Conservation (phyloP, 2,329 filamentous ascomycete species). For the Trichoderma brevicompactum region DNA sequence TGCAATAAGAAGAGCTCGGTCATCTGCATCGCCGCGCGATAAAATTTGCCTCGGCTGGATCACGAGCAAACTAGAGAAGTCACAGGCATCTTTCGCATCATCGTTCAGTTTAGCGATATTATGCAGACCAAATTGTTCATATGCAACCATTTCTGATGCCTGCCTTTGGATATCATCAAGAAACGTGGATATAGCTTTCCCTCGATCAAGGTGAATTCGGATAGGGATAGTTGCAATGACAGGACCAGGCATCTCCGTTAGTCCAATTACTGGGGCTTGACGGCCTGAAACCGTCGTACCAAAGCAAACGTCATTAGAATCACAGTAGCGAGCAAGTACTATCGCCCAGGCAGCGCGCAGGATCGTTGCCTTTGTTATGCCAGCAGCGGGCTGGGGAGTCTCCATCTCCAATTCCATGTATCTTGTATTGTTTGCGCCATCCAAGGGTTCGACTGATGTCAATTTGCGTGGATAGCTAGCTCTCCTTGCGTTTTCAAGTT, state of each 20-base stretch:
- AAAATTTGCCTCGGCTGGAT: constrained; percentile 21
- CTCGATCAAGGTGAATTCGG: constrained; percentile 23
- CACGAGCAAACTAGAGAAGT: constrained; percentile 20
- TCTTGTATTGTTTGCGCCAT: not conserved
- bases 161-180: constrained; percentile 29
- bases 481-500: constrained; percentile 11
- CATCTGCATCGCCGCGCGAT: not conserved
- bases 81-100: constrained; percentile 14
- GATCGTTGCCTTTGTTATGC: constrained; percentile 28
- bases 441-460: not conserved
- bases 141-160: constrained; percentile 33
- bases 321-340: constrained; percentile 30
- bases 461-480: not conserved
- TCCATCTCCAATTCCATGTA: not conserved
- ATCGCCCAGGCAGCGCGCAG: constrained; percentile 34
- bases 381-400: not conserved
- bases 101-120: constrained; percentile 21
- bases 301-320: constrained; percentile 32
- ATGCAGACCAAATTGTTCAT: constrained; percentile 34
- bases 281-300: constrained; percentile 34
- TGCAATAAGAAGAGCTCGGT: not conserved
- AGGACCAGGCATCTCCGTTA: constrained; percentile 30
- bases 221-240: constrained; percentile 30
- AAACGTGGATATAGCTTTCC: constrained; percentile 3
- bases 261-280: constrained; percentile 27